These are phyloP conservation scores for Arctostaphylos glauca DNA, from an alignment of 148 eudicot species.

Conservation along the genomic window DNA sequence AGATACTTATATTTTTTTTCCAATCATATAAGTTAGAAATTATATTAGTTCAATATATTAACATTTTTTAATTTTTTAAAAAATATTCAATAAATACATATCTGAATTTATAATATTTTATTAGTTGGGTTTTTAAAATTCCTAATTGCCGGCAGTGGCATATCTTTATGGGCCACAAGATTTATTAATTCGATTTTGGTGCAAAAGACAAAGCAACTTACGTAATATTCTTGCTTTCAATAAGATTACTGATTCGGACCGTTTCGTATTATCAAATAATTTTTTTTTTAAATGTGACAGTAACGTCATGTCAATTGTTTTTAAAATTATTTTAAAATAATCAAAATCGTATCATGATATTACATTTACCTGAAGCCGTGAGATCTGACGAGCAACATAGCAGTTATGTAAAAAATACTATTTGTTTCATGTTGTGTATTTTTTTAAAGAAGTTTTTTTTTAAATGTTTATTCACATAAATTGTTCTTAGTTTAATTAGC, in stretches of 20 bases:
- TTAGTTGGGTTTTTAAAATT: background rate
- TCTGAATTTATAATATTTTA: background rate
- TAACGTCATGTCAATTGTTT: background rate
- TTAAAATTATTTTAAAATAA: too few relatives aligned
- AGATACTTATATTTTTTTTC: background rate
- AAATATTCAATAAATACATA: background rate
- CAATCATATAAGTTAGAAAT: background rate
- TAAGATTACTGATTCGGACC: slow-evolving; percentile 1
- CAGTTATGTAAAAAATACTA: too few relatives aligned
- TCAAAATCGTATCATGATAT: too few relatives aligned
- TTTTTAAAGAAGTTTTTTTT: too few relatives aligned
- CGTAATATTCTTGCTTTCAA: background rate
- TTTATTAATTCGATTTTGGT: slow-evolving; percentile 5
- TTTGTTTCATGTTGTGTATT: too few relatives aligned
- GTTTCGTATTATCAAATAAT: background rate
- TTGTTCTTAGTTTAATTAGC: too few relatives aligned
- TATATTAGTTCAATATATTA: background rate
- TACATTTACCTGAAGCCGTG: too few relatives aligned
- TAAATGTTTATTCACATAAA: too few relatives aligned
- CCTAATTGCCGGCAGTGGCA: slow-evolving; percentile 11
- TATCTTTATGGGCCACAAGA: background rate
- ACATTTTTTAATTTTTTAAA: background rate
- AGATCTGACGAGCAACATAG: too few relatives aligned
- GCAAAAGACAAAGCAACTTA: background rate
- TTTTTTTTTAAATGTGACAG: background rate